Evolutionary conservation across 345 rosid genomes (phyloP).

Genomic region (Syzygium aromaticum): DNA sequence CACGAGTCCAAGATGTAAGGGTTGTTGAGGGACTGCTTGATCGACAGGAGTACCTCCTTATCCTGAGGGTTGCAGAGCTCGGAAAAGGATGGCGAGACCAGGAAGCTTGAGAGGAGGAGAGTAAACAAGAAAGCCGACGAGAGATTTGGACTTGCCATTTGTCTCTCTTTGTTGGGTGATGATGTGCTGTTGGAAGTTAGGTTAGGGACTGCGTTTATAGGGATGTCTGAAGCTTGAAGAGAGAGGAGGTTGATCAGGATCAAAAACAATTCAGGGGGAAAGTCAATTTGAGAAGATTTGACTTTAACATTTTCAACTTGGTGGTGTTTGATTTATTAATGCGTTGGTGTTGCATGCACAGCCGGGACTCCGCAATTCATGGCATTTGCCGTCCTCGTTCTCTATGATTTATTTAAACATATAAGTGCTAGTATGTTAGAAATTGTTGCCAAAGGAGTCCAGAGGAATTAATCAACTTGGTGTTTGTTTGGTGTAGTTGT

Average conservation of each 20-base stretch:
- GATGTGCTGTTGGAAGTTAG: neutral
- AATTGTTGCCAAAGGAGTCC: neutral
- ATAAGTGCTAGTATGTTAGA: neutral
- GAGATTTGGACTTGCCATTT: neutral
- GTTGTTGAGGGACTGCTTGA: constrained; percentile 46
- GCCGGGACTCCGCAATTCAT: neutral
- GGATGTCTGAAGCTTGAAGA: neutral
- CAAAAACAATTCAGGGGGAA: neutral
- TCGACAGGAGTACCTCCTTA: constrained; percentile 52
- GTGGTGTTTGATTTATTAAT: neutral
- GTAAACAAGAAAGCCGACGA: constrained; percentile 1
- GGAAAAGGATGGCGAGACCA: constrained; percentile 19
- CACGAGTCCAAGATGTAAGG: constrained; percentile 73
- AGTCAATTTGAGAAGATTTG: neutral
- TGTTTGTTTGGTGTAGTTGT: neutral
- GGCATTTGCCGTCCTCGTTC: neutral
- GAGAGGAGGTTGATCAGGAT: neutral
- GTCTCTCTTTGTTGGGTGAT: neutral
- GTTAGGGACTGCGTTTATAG: neutral
- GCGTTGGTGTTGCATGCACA: neutral
- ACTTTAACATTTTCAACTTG: neutral
- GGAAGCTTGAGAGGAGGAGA: constrained; percentile 17
- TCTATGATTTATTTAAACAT: neutral
- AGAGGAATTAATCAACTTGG: neutral
- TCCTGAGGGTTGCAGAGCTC: constrained; percentile 49